Base-by-base conservation (phyloP, 768 basidiomycete species). In the Coprinellus micaceus region DNA sequence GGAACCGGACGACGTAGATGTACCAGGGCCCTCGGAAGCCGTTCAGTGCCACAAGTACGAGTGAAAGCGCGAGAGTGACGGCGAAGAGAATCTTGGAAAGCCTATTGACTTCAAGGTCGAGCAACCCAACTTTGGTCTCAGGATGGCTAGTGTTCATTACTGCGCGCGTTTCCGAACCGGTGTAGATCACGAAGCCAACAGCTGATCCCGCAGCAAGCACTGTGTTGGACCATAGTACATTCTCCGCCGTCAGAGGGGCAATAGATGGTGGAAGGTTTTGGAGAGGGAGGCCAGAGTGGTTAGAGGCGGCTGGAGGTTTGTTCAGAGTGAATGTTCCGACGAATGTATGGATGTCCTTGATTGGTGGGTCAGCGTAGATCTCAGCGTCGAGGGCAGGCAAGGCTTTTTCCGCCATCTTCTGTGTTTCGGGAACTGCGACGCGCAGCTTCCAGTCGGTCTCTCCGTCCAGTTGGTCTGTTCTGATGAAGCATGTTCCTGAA, bases 131-230 rank as follows among this genome's bases (percentile, higher is more conserved):
- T 69, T 99, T 99, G 1, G 95, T 98, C 62, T 87, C 88, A 0
- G 97, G 95, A 71, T 96, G 94, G 63, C 91, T 94, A 3, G 97
- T 99, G 63, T 99, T 99, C 93, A 99, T 94, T 22, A 98, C 96
- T 1, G 97, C 97, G 54, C 97, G 79, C 6, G 96, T 98, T 69
- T 99, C 95, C 0, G 86, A 73, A 0, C 97, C 97, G 2, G 97
- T 98, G 68, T 98, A 99, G 2, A 97, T 80, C 21, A 99, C 86
- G 54, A 98, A 86, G 2, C 95, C 94, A 37, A 98, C 82, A 0
- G 92, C 94, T 22, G 88, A 88, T 1, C 96, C 97, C 0, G 97
- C 93, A 19, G 97, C 96, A 28, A 99, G 80, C 2, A 99, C 97
- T 0, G 97, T 98, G 68, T 98, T 98, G 0, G 95, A 82, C 96